Evolutionary conservation across 2,329 filamentous ascomycete species (phyloP), one percentile per base, ranked within the genome.

Genomic region (Venturia carpophila): DNA sequence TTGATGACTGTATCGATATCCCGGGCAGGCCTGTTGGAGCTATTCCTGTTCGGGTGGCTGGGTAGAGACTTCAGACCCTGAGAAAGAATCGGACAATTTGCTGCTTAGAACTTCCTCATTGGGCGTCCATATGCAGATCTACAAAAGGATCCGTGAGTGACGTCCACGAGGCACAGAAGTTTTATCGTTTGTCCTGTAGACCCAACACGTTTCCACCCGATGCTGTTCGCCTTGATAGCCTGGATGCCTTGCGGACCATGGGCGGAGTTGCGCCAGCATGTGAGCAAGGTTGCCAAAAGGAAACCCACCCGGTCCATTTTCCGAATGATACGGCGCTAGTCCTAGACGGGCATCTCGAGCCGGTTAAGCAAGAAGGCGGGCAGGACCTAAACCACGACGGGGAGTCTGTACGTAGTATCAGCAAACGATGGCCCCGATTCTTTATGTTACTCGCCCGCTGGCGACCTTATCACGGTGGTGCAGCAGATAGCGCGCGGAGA

Each of bases 391-490:
- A 58, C 52, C 27, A 58, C 13, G 37, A 58, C 11, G 17, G 52
- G 52, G 5, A n/a, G n/a, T n/a, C 30, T 15, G 19, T 37, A 37
- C 15, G n/a, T n/a, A n/a, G n/a, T n/a, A 58, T 7, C 52, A 58
- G 52, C 7, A n/a, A 6, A n/a, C 1, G 15, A n/a, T 21, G 52
- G 15, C 19, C 52, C 30, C 30, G n/a, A n/a, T 58, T 58, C 52
- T 13, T 58, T 58, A 37, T 27, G 30, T 34, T 58, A 15, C 52
- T 37, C 52, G 52, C 27, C 52, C 30, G 52, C 52, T 58, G 30
- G 52, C 30, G 37, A 58, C 52, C 27, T 58, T 58, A 58, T 58
- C 52, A 62, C 37, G 43, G 60, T 47, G 39, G 27, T 42, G 60
- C 60, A 24, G 60, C 60, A 42, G 60, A 62, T 42, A 62, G 60